Percentiles rank a stretch among this genome's conserved stretches.
Evolutionary conservation across 306 rosid species (phyloP).

Genomic region (Cicer cuneatum): DNA sequence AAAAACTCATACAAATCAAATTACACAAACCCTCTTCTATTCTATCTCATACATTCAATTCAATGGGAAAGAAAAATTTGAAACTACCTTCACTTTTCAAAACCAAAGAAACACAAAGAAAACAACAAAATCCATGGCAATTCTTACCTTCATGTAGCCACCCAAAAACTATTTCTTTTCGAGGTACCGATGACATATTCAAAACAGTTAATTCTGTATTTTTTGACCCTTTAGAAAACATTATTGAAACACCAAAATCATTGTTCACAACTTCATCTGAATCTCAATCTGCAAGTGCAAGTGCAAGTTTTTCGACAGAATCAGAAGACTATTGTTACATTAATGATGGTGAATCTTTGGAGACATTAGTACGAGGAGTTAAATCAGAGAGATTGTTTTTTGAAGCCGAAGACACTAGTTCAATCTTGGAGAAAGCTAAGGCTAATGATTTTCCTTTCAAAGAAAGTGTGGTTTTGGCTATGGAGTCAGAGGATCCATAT

Average conservation of each 20-base stretch:
- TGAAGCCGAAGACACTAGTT: conserved; percentile 67
- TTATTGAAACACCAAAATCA: conserved; percentile 64
- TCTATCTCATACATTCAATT: background rate
- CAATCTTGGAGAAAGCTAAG: conserved; percentile 58
- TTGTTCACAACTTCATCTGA: conserved; percentile 72
- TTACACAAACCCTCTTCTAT: background rate
- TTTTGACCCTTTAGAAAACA: conserved; percentile 48
- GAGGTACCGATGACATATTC: conserved; percentile 51
- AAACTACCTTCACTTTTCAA: conserved; percentile 57
- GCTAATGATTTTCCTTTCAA: conserved; percentile 50
- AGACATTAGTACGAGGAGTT: conserved; percentile 63
- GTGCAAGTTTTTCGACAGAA: conserved; percentile 62
- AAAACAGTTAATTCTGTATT: conserved; percentile 71
- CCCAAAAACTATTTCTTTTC: conserved; percentile 69
- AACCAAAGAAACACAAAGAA: conserved; percentile 37
- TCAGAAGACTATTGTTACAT: conserved; percentile 53
- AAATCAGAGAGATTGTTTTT: conserved; percentile 79
- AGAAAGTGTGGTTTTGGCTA: conserved; percentile 65
- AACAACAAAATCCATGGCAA: conserved; percentile 52
- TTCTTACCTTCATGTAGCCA: conserved; percentile 58
- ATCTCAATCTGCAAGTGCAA: conserved; percentile 23
- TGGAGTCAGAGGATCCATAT: conserved; percentile 82
- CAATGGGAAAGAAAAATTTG: conserved; percentile 65
- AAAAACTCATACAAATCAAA: conserved; percentile 38
- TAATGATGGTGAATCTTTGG: conserved; percentile 55